Base-by-base conservation (phyloP, 257 asterid genomes). In the Linderniella brevidens region DNA sequence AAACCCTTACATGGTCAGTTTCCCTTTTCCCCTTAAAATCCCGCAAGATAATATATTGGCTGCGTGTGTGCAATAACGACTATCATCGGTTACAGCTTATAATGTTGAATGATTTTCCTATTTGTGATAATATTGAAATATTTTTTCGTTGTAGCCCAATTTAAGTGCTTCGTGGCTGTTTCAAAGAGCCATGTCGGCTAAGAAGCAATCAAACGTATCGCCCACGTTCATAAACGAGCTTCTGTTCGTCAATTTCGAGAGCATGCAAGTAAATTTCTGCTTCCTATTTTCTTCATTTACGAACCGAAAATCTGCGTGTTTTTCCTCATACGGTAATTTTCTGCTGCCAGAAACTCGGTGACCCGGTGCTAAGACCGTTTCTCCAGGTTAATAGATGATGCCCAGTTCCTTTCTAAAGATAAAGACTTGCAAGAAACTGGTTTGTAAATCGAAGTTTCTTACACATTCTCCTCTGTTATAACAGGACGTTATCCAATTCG, bases 121-220 rank as follows among this genome's bases (percentile, higher is more conserved):
- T 25, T 25, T 25, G 16, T 42, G 44, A 35, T 59, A 36, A 41
- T 51, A 49, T 45, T 48, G 1, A 45, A 15, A 57, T 57, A 52
- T 58, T 12, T 43, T 36, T n/a, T 50, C 20, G 17, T 12, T 64
- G 54, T 84, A 87, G 97, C 97, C 97, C 1, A 87, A 87, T 67
- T 67, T 87, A 58, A 80, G 97, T 37, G 76, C 97, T 32, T 80
- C 95, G 13, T 87, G 97, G 97, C 41, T 87, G 68, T 87, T 87
- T 63, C 97, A 87, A 83, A 63, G 83, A 68, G 97, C 97, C 61
- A 87, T 87, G 97, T 87, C 97, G 6, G 92, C 93, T 36, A 73
- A 76, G 57, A 80, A 67, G 64, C 73, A 70, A 61, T 69, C 95
- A 14, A 43, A 61, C 40, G 86, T 87, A 63, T 53, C 86, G 19